These are phyloP conservation scores for Saccharomyces kudriavzevii DNA, from an alignment of 805 yeast species.

Conservation along the genomic window DNA sequence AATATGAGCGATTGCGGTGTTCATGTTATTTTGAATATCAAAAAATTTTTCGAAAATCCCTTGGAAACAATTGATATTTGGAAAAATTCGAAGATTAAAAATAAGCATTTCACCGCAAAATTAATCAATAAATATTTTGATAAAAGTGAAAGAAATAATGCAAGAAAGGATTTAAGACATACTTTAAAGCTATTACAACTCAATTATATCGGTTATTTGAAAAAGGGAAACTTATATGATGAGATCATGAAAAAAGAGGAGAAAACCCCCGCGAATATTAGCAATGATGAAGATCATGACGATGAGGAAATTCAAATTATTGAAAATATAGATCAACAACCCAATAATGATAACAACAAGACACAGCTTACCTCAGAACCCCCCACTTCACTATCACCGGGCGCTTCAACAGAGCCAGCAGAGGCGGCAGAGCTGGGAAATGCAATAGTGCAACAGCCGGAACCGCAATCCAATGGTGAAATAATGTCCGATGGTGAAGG, in stretches of 20 bases:
- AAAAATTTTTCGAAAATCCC: conserved; percentile 47
- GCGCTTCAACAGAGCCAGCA: not conserved
- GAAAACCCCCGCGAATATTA: not conserved
- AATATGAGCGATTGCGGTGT: conserved; percentile 94
- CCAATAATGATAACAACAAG: not conserved
- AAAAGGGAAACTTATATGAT: conserved; percentile 1
- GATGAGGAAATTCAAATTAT: conserved; percentile 27
- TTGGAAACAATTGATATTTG: conserved; percentile 42
- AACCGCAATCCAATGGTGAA: not conserved
- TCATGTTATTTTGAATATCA: conserved; percentile 71
- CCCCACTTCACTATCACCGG: not conserved
- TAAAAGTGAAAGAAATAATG: conserved; percentile 17
- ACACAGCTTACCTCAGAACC: conserved; percentile 3
- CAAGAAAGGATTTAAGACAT: conserved; percentile 22
- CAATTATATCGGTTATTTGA: conserved; percentile 10
- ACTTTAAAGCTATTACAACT: conserved; percentile 18
- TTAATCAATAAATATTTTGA: conserved; percentile 24
- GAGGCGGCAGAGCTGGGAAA: not conserved
- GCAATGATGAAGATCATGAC: conserved; percentile 12
- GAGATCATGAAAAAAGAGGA: conserved; percentile 2
- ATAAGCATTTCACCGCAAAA: conserved; percentile 11
- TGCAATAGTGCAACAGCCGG: not conserved
- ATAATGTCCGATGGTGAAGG: not conserved
- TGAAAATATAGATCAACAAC: conserved; percentile 10
- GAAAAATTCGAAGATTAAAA: conserved; percentile 27